phyloP scores from a whole-genome alignment of 2,329 filamentous ascomycete species.

The Nothophaeocryptopus gaeumannii region DNA sequence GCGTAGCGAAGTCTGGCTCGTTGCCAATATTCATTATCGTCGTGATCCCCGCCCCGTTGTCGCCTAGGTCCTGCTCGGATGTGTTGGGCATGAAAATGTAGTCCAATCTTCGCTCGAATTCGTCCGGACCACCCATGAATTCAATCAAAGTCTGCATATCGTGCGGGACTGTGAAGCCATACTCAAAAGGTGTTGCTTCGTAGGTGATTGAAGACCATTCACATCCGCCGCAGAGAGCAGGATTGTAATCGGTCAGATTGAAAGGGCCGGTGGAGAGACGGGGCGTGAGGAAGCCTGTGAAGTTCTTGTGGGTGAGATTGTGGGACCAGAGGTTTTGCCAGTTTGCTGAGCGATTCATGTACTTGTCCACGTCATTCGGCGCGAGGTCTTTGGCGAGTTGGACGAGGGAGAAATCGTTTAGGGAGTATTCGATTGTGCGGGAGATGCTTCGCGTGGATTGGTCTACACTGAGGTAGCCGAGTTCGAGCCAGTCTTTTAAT shows the following conservation, averaged over 20 bases:
- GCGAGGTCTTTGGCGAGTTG: conserved; percentile 42
- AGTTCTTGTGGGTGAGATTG: conserved; percentile 37
- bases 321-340: conserved; percentile 45
- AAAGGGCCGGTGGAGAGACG: conserved; percentile 28
- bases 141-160: conserved; percentile 43
- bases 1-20: conserved; percentile 35
- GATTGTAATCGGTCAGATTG: conserved; percentile 39
- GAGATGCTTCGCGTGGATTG: conserved; percentile 39
- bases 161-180: conserved; percentile 45
- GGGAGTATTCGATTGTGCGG: conserved; percentile 43
- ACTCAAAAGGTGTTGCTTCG: conserved; percentile 45
- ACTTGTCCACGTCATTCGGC: conserved; percentile 40
- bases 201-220: conserved; percentile 44
- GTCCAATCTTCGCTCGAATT: conserved; percentile 42
- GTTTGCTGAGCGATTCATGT: conserved; percentile 39
- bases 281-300: conserved; percentile 33
- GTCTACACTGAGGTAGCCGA: conserved; percentile 41
- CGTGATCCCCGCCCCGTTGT: conserved; percentile 37
- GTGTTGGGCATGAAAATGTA: conserved; percentile 42
- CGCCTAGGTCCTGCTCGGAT: conserved; percentile 34
- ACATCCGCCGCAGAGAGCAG: conserved; percentile 42
- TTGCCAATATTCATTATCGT: conserved; percentile 38
- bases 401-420: conserved; percentile 44
- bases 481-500: conserved; percentile 43
- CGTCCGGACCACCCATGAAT: conserved; percentile 41